Evolutionary conservation across 2,329 filamentous ascomycete species (phyloP).

Genomic region (Cladosporium colombiae): DNA sequence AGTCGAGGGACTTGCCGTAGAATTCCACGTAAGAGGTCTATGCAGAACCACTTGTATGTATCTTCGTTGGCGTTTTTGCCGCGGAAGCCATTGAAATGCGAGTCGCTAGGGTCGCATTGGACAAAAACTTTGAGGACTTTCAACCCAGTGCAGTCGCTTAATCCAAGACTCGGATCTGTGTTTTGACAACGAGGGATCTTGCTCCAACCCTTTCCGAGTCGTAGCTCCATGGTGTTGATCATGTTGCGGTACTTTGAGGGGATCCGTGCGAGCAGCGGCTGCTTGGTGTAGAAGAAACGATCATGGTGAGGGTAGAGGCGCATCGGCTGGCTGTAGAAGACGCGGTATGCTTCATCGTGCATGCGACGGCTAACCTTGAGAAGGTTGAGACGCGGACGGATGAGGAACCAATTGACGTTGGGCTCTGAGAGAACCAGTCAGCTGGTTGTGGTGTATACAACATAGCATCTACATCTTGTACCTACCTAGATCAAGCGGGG

Average conservation of each 20-base stretch:
- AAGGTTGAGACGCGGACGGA: constrained; percentile 59
- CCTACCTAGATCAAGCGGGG: constrained; percentile 60
- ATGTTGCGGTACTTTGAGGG: constrained; percentile 60
- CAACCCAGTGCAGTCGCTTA: constrained; percentile 62
- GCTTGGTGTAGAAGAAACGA: constrained; percentile 71
- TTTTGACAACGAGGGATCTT: constrained; percentile 71
- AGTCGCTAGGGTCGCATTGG: constrained; percentile 67
- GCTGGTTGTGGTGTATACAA: neutral
- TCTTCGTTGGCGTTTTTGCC: constrained; percentile 54
- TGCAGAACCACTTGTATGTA: constrained; percentile 70
- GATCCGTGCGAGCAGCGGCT: constrained; percentile 68
- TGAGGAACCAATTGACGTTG: constrained; percentile 59
- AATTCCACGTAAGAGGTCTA: constrained; percentile 58
- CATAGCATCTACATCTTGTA: neutral
- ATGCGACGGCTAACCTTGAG: constrained; percentile 63
- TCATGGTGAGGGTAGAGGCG: constrained; percentile 68
- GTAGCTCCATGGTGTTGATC: constrained; percentile 67
- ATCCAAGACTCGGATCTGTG: constrained; percentile 64
- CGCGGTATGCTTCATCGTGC: constrained; percentile 63
- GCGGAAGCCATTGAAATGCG: constrained; percentile 67
- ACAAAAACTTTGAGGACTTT: constrained; percentile 66
- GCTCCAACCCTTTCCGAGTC: constrained; percentile 72
- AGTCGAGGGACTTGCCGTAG: constrained; percentile 60
- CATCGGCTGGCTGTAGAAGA: constrained; percentile 66
- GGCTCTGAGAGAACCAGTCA: constrained; percentile 47